Percentiles rank a stretch among this genome's conserved stretches.
These are phyloP conservation scores for Ammopiptanthus mongolicus DNA, from an alignment of 306 rosid species.

Conservation along the genomic window DNA sequence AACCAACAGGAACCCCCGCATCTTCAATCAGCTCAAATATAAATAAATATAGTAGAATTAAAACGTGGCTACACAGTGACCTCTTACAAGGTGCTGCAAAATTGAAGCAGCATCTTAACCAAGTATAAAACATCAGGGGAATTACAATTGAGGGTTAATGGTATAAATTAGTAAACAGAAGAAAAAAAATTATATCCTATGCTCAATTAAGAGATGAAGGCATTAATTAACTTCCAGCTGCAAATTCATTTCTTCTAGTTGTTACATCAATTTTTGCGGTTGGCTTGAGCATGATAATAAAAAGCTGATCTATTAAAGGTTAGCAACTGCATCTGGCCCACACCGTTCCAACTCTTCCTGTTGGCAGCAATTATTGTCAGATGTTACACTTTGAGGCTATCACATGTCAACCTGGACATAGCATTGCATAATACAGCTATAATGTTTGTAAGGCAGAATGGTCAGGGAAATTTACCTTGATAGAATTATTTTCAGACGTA, in stretches of 20 bases:
- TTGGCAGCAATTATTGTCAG: background rate
- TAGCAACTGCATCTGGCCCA: slow-evolving; percentile 78
- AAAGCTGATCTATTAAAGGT: slow-evolving; percentile 40
- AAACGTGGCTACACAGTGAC: background rate
- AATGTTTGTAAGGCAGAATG: background rate
- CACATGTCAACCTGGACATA: background rate
- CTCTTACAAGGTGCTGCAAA: background rate
- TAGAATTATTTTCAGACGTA: slow-evolving; percentile 65
- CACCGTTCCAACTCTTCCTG: slow-evolving; percentile 89
- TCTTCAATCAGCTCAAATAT: background rate
- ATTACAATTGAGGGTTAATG: slow-evolving; percentile 50
- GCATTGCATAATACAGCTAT: background rate
- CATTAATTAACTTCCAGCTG: slow-evolving; percentile 40
- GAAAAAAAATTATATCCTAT: slow-evolving; percentile 42
- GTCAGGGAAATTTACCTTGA: slow-evolving; percentile 51
- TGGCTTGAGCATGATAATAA: slow-evolving; percentile 24
- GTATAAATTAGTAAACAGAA: slow-evolving; percentile 43
- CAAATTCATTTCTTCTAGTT: slow-evolving; percentile 19
- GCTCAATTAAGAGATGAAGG: slow-evolving; percentile 27
- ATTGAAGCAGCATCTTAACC: slow-evolving; percentile 1
- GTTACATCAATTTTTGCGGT: slow-evolving; percentile 18
- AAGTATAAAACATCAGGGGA: slow-evolving; percentile 17
- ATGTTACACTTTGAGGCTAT: background rate
- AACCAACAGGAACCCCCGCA: background rate
- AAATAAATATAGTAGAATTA: background rate